Conservation (phyloP, 73 alveolate species). For the Tetrahymena malaccensis region DNA sequence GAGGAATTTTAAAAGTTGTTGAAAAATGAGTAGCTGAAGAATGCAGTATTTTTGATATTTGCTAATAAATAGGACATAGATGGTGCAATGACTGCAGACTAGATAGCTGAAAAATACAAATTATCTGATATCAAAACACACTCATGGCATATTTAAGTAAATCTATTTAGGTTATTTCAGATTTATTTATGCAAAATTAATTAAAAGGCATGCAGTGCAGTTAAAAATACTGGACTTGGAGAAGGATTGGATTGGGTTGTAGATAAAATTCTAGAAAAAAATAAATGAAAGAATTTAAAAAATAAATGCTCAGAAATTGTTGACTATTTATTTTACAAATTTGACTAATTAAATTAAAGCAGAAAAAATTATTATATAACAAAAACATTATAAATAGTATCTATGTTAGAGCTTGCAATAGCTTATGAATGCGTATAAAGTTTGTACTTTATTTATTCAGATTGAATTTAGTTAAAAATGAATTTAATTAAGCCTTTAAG, state of each 20-base stretch:
- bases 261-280: not conserved
- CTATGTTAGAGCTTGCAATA: no score
- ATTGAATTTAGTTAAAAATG: no score
- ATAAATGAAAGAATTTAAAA: not conserved
- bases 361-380: no score
- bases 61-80: conserved; percentile 46
- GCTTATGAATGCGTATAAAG: no score
- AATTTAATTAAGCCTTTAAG: no score
- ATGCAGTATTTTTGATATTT: conserved; percentile 33
- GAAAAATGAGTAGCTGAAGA: conserved; percentile 37
- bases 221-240: not conserved
- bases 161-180: not conserved
- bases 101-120: conserved; percentile 33
- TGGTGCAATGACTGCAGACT: conserved; percentile 20
- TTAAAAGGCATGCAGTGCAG: not conserved
- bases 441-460: no score
- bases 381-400: no score
- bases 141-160: conserved; percentile 42
- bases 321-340: no score
- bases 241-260: not conserved
- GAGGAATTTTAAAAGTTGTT: conserved; percentile 39
- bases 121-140: conserved; percentile 33
- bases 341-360: no score
- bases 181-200: not conserved
- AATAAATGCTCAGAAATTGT: not conserved